These are phyloP conservation scores for Capsicum pubescens DNA, from an alignment of 257 asterid genomes.

Conservation along the genomic window DNA sequence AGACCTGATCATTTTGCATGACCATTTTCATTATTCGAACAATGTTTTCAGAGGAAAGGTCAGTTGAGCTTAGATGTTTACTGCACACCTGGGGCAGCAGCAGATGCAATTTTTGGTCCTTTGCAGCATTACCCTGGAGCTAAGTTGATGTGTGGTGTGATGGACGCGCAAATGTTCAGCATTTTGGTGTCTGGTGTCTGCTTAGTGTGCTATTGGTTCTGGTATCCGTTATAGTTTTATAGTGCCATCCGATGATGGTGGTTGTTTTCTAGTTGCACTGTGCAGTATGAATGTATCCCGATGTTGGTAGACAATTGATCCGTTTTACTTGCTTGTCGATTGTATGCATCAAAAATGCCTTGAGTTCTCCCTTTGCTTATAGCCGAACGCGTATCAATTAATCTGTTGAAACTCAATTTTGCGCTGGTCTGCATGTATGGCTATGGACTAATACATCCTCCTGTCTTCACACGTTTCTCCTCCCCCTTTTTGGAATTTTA, in stretches of 20 bases:
- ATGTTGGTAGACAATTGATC: not conserved
- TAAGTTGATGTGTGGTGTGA: not conserved
- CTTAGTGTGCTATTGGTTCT: not conserved
- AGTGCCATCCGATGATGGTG: not conserved
- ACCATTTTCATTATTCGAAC: not conserved
- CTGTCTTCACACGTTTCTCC: too few species aligned
- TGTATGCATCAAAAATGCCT: not conserved
- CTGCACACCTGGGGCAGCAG: not conserved
- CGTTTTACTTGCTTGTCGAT: not conserved
- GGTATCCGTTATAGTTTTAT: not conserved
- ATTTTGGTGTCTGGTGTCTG: slow-evolving; percentile 1
- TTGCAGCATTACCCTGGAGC: slow-evolving; percentile 2
- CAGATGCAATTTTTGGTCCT: slow-evolving; percentile 16
- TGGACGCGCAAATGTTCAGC: not conserved
- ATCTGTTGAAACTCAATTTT: not conserved
- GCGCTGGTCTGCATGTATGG: not conserved
- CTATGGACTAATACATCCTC: too few species aligned
- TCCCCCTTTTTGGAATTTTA: too few species aligned
- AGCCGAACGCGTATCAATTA: not conserved
- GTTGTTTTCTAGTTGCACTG: not conserved
- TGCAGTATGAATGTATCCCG: not conserved
- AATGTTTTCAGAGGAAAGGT: slow-evolving; percentile 7
- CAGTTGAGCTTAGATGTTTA: slow-evolving; percentile 10
- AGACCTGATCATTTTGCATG: slow-evolving; percentile 15
- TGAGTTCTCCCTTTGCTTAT: not conserved